Evolutionary conservation across 1,284 basidiomycete species (phyloP).

Genomic region (Trametes versicolor): DNA sequence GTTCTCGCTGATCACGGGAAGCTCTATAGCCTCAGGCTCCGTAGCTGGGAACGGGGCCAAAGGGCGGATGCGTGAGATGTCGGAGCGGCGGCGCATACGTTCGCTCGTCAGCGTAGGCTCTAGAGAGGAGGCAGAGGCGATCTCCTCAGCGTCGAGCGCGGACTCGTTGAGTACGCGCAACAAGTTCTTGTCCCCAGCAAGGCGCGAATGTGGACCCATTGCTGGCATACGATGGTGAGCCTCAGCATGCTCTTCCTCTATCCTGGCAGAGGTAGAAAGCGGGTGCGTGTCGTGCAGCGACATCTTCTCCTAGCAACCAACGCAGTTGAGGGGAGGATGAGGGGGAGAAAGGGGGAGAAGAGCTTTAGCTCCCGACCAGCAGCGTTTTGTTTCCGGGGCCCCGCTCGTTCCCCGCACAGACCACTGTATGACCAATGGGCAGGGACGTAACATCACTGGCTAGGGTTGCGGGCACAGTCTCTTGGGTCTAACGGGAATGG

Average conservation of each 20-base stretch:
- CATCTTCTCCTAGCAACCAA: not conserved
- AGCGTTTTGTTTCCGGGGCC: conserved; percentile 10
- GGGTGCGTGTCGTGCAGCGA: conserved; percentile 5
- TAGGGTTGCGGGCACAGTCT: not conserved
- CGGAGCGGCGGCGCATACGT: conserved; percentile 36
- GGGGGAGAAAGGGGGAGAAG: not conserved
- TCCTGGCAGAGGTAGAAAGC: not conserved
- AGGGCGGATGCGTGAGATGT: conserved; percentile 30
- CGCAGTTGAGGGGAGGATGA: not conserved
- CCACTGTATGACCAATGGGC: conserved; percentile 4
- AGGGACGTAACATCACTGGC: conserved; percentile 25
- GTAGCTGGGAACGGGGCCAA: not conserved
- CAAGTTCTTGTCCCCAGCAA: conserved; percentile 22
- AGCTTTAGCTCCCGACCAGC: not conserved
- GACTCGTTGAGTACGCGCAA: conserved; percentile 29
- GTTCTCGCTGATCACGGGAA: conserved; percentile 16
- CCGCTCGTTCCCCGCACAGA: conserved; percentile 13
- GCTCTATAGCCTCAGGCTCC: conserved; percentile 27
- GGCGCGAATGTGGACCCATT: conserved; percentile 7
- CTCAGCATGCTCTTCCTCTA: not conserved
- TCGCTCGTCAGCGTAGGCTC: conserved; percentile 21
- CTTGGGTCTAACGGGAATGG: not conserved
- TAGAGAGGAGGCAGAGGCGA: conserved; percentile 21
- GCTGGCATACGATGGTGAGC: not conserved
- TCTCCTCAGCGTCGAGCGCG: conserved; percentile 29